These are phyloP conservation scores for Prillingera fragicola DNA, from an alignment of 1,284 basidiomycete species.

Conservation along the genomic window DNA sequence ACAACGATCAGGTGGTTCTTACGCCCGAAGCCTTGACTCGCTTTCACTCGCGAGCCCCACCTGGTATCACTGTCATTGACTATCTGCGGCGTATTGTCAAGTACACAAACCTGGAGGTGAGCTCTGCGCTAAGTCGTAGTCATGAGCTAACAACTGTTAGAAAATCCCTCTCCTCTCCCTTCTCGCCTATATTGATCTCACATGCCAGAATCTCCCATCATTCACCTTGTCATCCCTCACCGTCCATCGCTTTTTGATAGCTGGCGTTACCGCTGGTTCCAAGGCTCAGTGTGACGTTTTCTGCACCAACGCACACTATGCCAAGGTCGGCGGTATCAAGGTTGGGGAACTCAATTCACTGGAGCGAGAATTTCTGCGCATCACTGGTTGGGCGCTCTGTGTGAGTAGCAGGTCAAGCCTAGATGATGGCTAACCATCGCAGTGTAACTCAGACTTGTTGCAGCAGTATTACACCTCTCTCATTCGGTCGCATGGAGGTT, in stretches of 20 bases:
- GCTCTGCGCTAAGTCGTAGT: slow-evolving; percentile 12
- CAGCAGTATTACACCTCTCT: slow-evolving; percentile 49
- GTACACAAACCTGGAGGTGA: slow-evolving; percentile 86
- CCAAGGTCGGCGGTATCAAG: slow-evolving; percentile 87
- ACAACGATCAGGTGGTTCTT: slow-evolving; percentile 77
- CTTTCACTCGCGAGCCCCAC: slow-evolving; percentile 85
- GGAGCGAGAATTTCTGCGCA: slow-evolving; percentile 81
- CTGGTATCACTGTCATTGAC: slow-evolving; percentile 75
- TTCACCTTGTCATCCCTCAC: slow-evolving; percentile 91
- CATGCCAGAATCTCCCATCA: slow-evolving; percentile 72
- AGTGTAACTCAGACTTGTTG: slow-evolving; percentile 47
- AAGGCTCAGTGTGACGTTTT: slow-evolving; percentile 91
- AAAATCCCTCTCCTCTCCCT: slow-evolving; percentile 82
- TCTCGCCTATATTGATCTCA: slow-evolving; percentile 90
- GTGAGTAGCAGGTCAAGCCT: slow-evolving; percentile 54
- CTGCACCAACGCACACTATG: slow-evolving; percentile 85
- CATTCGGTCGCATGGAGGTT: slow-evolving; percentile 46
- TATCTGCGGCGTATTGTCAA: slow-evolving; percentile 85
- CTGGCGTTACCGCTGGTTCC: slow-evolving; percentile 76
- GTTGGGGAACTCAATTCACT: slow-evolving; percentile 82
- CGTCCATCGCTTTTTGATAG: slow-evolving; percentile 90
- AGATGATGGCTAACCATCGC: slow-evolving; percentile 6
- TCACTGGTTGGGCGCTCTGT: slow-evolving; percentile 86
- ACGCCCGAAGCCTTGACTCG: slow-evolving; percentile 61
- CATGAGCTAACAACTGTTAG: slow-evolving; percentile 47